Conservation (phyloP, 2,329 filamentous ascomycete genomes). For the Emmonsiellopsis sp. region DNA sequence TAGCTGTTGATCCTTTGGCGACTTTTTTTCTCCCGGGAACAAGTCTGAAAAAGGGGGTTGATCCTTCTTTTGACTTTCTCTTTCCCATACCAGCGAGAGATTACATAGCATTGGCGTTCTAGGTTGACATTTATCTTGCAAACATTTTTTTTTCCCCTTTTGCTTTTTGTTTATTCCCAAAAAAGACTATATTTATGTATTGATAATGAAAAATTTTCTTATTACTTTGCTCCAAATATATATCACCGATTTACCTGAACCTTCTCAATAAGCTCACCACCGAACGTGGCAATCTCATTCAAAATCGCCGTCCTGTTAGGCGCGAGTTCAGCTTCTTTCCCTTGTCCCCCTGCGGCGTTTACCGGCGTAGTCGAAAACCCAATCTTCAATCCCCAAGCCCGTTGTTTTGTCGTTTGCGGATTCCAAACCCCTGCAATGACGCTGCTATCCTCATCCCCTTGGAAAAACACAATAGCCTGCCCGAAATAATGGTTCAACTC, state of each 20-base stretch:
- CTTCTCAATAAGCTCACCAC: constrained; percentile 57
- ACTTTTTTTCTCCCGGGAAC: not conserved
- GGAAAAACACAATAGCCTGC: constrained; percentile 70
- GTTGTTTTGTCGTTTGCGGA: constrained; percentile 33
- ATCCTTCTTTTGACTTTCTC: not conserved
- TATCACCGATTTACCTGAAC: constrained; percentile 45
- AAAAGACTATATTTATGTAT: not conserved
- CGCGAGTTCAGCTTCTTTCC: constrained; percentile 16
- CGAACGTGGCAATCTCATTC: constrained; percentile 41
- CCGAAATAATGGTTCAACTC: constrained; percentile 62
- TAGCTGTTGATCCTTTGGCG: not conserved
- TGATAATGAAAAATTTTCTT: not conserved
- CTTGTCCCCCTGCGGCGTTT: constrained; percentile 9
- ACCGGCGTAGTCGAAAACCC: constrained; percentile 25
- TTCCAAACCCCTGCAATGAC: constrained; percentile 59
- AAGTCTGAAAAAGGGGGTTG: not conserved
- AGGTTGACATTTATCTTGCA: constrained; percentile 3
- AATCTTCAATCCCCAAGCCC: constrained; percentile 28
- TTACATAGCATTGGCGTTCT: constrained; percentile 6
- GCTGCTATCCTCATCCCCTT: constrained; percentile 50
- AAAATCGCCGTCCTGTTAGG: constrained; percentile 34
- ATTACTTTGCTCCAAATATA: not conserved
- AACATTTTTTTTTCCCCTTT: not conserved
- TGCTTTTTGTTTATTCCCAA: not conserved
- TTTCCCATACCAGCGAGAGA: not conserved